Evolutionary conservation across 805 yeast genomes (phyloP), one percentile per base, ranked within the genome.

Genomic region (Wickerhamiella shivajii): DNA sequence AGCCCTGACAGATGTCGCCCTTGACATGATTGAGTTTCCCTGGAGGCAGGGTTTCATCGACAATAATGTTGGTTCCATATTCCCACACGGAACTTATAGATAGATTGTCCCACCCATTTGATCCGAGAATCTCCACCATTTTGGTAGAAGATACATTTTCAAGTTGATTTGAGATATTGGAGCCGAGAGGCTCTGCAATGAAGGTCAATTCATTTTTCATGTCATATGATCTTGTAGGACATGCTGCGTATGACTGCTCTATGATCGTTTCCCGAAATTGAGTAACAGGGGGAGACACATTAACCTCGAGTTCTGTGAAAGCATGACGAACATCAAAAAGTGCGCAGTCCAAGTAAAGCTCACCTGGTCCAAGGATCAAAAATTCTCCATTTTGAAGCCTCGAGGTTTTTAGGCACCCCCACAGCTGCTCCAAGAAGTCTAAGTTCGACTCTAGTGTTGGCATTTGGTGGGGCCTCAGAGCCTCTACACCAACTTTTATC

Each of bases 361-460:
- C 97, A 5, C 98, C 98, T 7, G 81, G 69, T 0, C 90, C 95
- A 18, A 74, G 47, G 0, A 90, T 51, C 1, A 74, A 72, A 50
- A 77, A 81, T 45, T 84, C 96, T 2, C 96, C 95, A 33, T 85
- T 77, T 43, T 80, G 93, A 50, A 83, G 94, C 1, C 77, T 81
- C 41, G 66, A 71, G n/a, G 79, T 59, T 14, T 64, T 64, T 23
- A 73, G 62, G 3, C 84, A 76, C 7, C 77, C 65, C 48, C 80
- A 85, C 1, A 74, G 59, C 43, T 67, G 69, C 44, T 66, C 66
- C 18, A 79, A 56, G 36, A 63, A 67, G 38, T 77, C 63, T 30
- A 90, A 56, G 0, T 83, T 85, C n/a, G 69, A 73, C 10, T 75
- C 58, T 44, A 90, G 59, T 39, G 66, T 67, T 0, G 93, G 87